Conservation (phyloP, 2,329 filamentous ascomycete species). For the Aspergillus ochraceus region DNA sequence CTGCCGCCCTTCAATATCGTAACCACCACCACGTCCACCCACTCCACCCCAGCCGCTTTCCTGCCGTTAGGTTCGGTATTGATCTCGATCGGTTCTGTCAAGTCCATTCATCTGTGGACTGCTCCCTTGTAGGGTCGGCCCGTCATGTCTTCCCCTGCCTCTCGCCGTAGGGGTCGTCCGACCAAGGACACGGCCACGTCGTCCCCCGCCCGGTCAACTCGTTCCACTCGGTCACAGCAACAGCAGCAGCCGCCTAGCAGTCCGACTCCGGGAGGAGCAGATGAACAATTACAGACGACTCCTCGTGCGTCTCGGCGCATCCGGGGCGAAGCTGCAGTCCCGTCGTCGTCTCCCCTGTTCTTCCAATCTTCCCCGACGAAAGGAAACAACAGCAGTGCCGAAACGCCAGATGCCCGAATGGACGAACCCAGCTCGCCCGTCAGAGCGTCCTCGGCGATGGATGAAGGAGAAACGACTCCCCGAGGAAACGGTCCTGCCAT, state of each 20-base stretch:
- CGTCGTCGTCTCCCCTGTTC: conserved; percentile 78
- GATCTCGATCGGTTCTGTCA: conserved; percentile 8
- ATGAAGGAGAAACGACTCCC: conserved; percentile 46
- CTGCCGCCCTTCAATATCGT: conserved; percentile 16
- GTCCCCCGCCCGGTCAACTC: conserved; percentile 37
- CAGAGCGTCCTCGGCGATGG: conserved; percentile 38
- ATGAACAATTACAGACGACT: conserved; percentile 38
- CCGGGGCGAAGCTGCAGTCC: conserved; percentile 40
- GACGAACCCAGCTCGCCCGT: conserved; percentile 51
- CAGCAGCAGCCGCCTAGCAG: conserved; percentile 32
- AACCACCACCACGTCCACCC: conserved; percentile 17
- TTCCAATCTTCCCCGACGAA: conserved; percentile 64
- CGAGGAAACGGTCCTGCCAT: conserved; percentile 37
- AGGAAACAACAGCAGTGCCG: conserved; percentile 43
- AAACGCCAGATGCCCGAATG: conserved; percentile 42
- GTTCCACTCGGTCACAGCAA: conserved; percentile 33
- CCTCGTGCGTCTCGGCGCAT: conserved; percentile 48
- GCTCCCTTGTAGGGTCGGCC: conserved; percentile 8
- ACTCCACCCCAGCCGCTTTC: conserved; percentile 7
- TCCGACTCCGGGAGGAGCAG: conserved; percentile 23
- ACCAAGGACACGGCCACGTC: conserved; percentile 41
- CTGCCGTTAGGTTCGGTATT: not conserved
- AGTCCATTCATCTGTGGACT: conserved; percentile 2
- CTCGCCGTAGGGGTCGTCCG: conserved; percentile 42
- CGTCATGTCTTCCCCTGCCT: conserved; percentile 46